These are phyloP conservation scores for Lactifluus volemus DNA, from an alignment of 768 basidiomycete genomes.

Conservation along the genomic window DNA sequence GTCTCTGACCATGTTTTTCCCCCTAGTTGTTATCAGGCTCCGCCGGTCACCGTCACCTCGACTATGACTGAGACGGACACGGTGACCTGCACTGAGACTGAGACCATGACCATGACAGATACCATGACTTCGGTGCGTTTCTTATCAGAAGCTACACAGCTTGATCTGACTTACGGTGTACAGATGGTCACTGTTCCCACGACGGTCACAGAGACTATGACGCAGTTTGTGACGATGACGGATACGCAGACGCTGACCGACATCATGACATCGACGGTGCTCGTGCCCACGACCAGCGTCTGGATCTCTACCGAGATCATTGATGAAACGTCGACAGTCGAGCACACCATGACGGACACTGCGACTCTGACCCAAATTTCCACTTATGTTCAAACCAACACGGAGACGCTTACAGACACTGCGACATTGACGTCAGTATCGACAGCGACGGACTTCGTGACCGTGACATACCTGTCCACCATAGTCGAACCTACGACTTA, in stretches of 20 bases:
- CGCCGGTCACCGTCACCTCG: slow-evolving; percentile 36
- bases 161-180: background rate
- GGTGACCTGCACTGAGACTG: slow-evolving; percentile 24
- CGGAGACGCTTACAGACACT: slow-evolving; percentile 28
- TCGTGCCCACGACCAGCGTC: slow-evolving; percentile 54
- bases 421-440: slow-evolving; percentile 38
- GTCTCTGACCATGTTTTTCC: background rate
- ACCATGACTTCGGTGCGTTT: slow-evolving; percentile 22
- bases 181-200: slow-evolving; percentile 16
- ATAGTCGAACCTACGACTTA: slow-evolving; percentile 50
- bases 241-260: slow-evolving; percentile 19
- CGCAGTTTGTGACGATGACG: slow-evolving; percentile 19
- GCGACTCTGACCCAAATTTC: slow-evolving; percentile 49
- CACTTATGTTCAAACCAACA: slow-evolving; percentile 40
- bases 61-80: slow-evolving; percentile 32
- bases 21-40: slow-evolving; percentile 24
- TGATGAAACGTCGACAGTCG: slow-evolving; percentile 51
- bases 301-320: slow-evolving; percentile 46
- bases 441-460: slow-evolving; percentile 51
- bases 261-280: slow-evolving; percentile 38
- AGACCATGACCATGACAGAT: slow-evolving; percentile 22
- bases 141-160: background rate
- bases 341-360: slow-evolving; percentile 28
- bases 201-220: slow-evolving; percentile 19
- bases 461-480: slow-evolving; percentile 45